A percentile compares a stretch with the other conserved stretches of the same genome.
Evolutionary conservation across 805 yeast genomes (phyloP).

Genomic region (Sugiyamaella lignohabitans): DNA sequence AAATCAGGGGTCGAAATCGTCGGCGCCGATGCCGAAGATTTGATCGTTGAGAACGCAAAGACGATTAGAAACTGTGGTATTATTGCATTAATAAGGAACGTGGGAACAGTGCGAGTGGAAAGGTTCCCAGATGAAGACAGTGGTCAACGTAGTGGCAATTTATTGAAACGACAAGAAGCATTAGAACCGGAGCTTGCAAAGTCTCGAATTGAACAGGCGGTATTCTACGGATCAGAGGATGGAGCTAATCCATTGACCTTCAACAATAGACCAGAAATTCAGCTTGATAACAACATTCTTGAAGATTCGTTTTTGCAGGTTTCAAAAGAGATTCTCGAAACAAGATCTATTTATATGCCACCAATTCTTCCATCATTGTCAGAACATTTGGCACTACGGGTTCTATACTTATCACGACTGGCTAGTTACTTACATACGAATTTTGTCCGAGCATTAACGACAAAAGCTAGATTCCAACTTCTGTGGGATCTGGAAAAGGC

Average conservation of each 20-base stretch:
- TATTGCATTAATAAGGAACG: constrained; percentile 42
- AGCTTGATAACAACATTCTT: constrained; percentile 40
- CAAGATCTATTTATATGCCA: constrained; percentile 53
- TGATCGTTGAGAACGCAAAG: constrained; percentile 21
- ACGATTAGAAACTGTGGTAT: constrained; percentile 40
- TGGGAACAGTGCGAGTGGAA: constrained; percentile 60
- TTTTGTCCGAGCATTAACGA: constrained; percentile 35
- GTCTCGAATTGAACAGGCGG: constrained; percentile 78
- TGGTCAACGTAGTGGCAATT: not conserved
- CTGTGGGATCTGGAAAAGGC: constrained; percentile 39
- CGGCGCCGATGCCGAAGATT: constrained; percentile 52
- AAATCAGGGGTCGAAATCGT: constrained; percentile 46
- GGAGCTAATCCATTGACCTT: constrained; percentile 44
- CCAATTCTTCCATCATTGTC: constrained; percentile 44
- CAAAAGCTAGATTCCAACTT: constrained; percentile 36
- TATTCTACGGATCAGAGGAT: constrained; percentile 47
- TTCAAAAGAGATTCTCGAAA: constrained; percentile 49
- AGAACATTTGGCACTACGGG: constrained; percentile 48
- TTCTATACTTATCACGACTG: constrained; percentile 39
- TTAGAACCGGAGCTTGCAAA: constrained; percentile 40
- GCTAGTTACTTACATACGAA: constrained; percentile 42
- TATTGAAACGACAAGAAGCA: constrained; percentile 11
- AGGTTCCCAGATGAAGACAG: constrained; percentile 32
- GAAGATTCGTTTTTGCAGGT: constrained; percentile 48
- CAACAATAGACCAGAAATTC: constrained; percentile 37